A percentile compares a stretch with the other conserved stretches of the same genome.
Evolutionary conservation across 2,329 filamentous ascomycete species (phyloP).

Genomic region (Aspergillus calidoustus): DNA sequence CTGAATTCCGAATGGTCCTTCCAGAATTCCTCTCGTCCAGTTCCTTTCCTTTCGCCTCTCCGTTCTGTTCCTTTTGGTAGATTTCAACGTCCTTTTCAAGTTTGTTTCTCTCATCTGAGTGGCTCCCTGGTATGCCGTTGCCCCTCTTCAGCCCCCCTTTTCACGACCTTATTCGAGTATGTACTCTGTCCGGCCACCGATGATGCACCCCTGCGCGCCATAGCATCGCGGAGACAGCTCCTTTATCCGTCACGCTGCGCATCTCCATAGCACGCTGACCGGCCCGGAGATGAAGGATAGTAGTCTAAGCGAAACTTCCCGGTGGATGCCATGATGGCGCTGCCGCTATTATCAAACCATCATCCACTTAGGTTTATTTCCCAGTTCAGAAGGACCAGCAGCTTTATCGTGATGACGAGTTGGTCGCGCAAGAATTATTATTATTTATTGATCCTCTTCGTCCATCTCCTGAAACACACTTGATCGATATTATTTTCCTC

Average conservation of each 20-base stretch:
- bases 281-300: constrained; percentile 33
- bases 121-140: constrained; percentile 25
- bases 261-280: constrained; percentile 25
- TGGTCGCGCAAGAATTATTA: constrained; percentile 14
- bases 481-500: constrained; percentile 7
- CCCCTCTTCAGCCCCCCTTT: constrained; percentile 25
- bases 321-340: constrained; percentile 27
- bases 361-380: constrained; percentile 22
- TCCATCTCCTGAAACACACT: constrained; percentile 8
- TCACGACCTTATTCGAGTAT: constrained; percentile 23
- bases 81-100: constrained; percentile 18
- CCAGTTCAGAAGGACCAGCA: constrained; percentile 20
- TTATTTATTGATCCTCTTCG: constrained; percentile 25
- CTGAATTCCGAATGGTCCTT: constrained; percentile 16
- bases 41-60: constrained; percentile 14
- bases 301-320: constrained; percentile 27
- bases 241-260: constrained; percentile 22
- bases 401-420: constrained; percentile 23
- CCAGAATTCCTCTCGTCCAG: constrained; percentile 13
- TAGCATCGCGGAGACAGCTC: constrained; percentile 22
- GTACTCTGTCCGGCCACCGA: constrained; percentile 26
- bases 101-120: constrained; percentile 21
- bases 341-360: constrained; percentile 26
- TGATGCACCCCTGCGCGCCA: constrained; percentile 30
- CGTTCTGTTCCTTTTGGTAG: constrained; percentile 22